Conservation (phyloP, 2,329 filamentous ascomycete species). For the Aspergillus flavus region DNA sequence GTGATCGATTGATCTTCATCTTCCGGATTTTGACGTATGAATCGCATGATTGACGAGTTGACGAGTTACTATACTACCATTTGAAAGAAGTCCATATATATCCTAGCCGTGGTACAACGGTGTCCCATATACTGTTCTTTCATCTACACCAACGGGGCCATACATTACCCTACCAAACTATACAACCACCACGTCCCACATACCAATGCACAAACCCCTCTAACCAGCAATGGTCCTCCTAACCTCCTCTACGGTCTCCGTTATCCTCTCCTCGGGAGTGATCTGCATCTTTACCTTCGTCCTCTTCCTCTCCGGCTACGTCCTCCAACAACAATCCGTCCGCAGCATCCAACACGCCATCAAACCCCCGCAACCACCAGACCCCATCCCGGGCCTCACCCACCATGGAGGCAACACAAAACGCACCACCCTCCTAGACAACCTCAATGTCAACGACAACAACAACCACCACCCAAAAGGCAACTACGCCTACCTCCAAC, state of each 20-base stretch:
- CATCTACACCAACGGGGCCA: neutral
- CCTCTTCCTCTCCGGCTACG: slow-evolving; percentile 85
- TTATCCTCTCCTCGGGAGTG: slow-evolving; percentile 46
- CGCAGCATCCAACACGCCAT: slow-evolving; percentile 75
- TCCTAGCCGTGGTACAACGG: neutral
- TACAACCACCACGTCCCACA: slow-evolving; percentile 7
- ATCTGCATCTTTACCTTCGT: slow-evolving; percentile 77
- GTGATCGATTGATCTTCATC: neutral
- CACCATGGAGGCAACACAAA: slow-evolving; percentile 23
- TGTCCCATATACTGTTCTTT: neutral
- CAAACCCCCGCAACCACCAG: slow-evolving; percentile 26
- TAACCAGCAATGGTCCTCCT: slow-evolving; percentile 47
- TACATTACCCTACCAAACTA: neutral
- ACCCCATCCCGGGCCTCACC: slow-evolving; percentile 17
- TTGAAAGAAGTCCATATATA: neutral
- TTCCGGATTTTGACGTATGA: neutral
- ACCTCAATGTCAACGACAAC: neutral
- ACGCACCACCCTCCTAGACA: slow-evolving; percentile 21
- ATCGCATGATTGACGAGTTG: neutral
- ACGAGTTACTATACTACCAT: neutral
- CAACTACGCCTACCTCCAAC: slow-evolving; percentile 47
- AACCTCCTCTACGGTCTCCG: slow-evolving; percentile 47
- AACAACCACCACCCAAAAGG: slow-evolving; percentile 19
- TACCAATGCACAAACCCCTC: slow-evolving; percentile 10
- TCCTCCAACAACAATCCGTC: slow-evolving; percentile 83